phyloP scores from a whole-genome alignment of 2,329 filamentous ascomycete genomes.

The Colletotrichum tropicicola region DNA sequence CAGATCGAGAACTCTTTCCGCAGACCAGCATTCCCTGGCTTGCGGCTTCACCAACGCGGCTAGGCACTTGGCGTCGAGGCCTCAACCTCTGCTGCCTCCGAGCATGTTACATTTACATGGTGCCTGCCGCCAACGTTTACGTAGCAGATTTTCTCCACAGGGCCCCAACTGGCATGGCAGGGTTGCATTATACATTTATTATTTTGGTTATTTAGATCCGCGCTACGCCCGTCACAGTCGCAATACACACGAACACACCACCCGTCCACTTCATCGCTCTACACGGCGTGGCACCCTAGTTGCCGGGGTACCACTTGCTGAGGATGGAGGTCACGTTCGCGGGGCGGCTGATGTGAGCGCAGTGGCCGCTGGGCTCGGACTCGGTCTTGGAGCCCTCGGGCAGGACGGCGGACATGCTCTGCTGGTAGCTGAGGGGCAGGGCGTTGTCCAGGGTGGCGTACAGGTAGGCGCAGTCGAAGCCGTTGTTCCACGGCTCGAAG shows the following conservation, averaged over 20 bases:
- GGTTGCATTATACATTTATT: not conserved
- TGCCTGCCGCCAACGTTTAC: not conserved
- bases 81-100: not conserved
- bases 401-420: constrained; percentile 33
- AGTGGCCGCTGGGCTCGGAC: constrained; percentile 24
- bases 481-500: constrained; percentile 40
- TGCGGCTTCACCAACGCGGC: not conserved
- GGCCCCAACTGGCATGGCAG: not conserved
- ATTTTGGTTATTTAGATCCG: not conserved
- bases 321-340: constrained; percentile 21
- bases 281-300: not conserved
- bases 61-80: not conserved
- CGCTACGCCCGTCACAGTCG: too few species aligned
- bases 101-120: not conserved
- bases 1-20: not conserved
- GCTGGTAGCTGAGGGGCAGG: constrained; percentile 33
- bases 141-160: not conserved
- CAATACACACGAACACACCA: too few species aligned
- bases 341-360: constrained; percentile 24
- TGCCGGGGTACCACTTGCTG: constrained; percentile 26
- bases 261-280: too few species aligned
- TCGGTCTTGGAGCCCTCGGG: constrained; percentile 23
- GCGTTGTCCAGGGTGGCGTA: constrained; percentile 37
- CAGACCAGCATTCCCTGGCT: not conserved
- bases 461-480: constrained; percentile 37